Conservation (phyloP, 192 early-diverging fungal species). For the Geranomyces variabilis region DNA sequence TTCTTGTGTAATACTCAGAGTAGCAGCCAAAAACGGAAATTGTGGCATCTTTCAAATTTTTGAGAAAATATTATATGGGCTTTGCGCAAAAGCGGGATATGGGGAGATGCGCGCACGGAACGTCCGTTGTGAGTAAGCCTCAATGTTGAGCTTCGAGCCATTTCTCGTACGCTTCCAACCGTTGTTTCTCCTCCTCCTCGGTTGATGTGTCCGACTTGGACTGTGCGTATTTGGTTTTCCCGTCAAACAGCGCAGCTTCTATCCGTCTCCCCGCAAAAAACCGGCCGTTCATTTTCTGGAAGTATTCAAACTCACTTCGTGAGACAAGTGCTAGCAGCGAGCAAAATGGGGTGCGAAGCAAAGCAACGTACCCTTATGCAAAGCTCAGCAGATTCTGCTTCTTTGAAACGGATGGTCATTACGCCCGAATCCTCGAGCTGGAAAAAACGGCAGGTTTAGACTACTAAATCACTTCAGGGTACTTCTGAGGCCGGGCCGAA, state of each 20-base stretch:
- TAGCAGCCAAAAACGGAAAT: too few relatives aligned
- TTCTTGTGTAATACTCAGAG: too few relatives aligned
- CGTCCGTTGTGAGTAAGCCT: background rate
- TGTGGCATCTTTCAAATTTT: too few relatives aligned
- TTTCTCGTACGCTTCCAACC: constrained; percentile 84
- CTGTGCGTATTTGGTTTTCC: constrained; percentile 77
- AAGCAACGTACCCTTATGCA: constrained; percentile 77
- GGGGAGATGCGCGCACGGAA: too few relatives aligned
- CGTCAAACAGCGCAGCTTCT: constrained; percentile 77
- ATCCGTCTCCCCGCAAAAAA: constrained; percentile 87
- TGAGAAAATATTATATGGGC: too few relatives aligned
- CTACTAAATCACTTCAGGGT: too few relatives aligned
- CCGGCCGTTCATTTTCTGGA: constrained; percentile 76
- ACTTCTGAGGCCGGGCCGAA: background rate
- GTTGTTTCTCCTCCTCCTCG: constrained; percentile 71
- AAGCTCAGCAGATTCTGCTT: constrained; percentile 71
- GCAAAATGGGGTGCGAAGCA: background rate
- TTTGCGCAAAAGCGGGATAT: too few relatives aligned
- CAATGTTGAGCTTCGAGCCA: constrained; percentile 75
- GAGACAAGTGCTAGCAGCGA: too few relatives aligned
- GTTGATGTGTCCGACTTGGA: constrained; percentile 52
- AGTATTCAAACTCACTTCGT: background rate
- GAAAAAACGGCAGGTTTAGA: background rate
- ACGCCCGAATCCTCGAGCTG: constrained; percentile 72
- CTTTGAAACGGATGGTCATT: constrained; percentile 87